Base-by-base conservation (phyloP, 2,329 filamentous ascomycete species). In the Cladosporium sp. region DNA sequence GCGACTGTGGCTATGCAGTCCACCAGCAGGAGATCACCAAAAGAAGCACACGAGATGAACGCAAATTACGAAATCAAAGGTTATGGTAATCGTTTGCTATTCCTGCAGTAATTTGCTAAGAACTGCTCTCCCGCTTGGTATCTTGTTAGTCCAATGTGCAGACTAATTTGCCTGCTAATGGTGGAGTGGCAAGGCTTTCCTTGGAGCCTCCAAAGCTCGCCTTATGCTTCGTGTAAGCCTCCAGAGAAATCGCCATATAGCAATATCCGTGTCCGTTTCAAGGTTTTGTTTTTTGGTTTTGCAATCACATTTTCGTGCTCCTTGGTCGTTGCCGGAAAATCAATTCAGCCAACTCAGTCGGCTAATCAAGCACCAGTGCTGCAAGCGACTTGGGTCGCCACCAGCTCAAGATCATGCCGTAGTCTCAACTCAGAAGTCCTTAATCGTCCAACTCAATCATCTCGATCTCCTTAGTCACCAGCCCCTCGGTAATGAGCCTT, bases 361-460 rank as follows among this genome's bases (percentile, higher is more conserved):
- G 30, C 18, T 14, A 11, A n/a, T 32, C 16, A 54, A 54, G 26
- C 51, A 54, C 26, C 26, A 21, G 23, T 54, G 51, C 51, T 54
- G 51, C 10, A 18, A 54, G 3, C 51, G 39, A 54, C 16, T 11
- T 18, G 14, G 18, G 39, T 46, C 39, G 39, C n/a, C 39, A 46
- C 6, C n/a, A 46, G 39, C n/a, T 46, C 39, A 8, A 21, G 18
- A 11, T 16, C 51, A 21, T 32, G 18, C 8, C 51, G 26, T 21
- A 8, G 10, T 54, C 51, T 54, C 51, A 32, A 21, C 28, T 32
- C 26, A 13, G 14, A 57, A 25, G 30, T 26, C 56, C 21, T 62
- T 23, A 62, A 46, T 63, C 60, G 39, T 66, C 68, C 66, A 70
- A 66, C 56, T 65, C 67, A 58, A 70, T 67, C 67, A 58, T 21